Evolutionary conservation across 2,329 filamentous ascomycete genomes (phyloP), one percentile per base, ranked within the genome.

Genomic region (Fusarium multiceps): DNA sequence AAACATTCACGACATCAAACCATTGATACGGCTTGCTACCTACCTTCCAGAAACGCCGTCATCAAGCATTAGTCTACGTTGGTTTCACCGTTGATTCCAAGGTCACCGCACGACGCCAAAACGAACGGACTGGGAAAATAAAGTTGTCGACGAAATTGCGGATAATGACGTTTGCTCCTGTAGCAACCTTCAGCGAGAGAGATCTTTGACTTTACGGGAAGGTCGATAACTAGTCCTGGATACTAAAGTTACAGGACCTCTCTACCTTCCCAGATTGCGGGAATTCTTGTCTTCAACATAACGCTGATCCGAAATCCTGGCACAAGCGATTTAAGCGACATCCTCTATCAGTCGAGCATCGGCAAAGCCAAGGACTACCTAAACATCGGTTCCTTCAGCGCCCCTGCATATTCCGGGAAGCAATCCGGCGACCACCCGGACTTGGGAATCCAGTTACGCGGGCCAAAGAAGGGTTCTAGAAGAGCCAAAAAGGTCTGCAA

Each of bases 381-480:
- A 28, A 28, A 28, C 27, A 59, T 43, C 55, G 51, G 43, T 66
- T 55, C 41, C 63, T 54, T 30, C 28, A 49, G 37, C 49, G 51
- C 64, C 68, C 68, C 68, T 71, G 68, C 68, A 71, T 69, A 27
- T 27, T 55, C 59, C 65, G 72, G 75, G 66, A 74, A 47, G 46
- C 55, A 62, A 65, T 64, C 59, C 65, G 73, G 60, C 56, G 55
- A 70, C 64, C 68, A 63, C 46, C 51, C 69, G 69, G 68, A 56
- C 66, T 55, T 55, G 50, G 66, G 37, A 67, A 60, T 69, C 73
- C 67, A 70, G 72, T 75, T 76, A 74, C 75, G 72, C 74, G 74
- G 71, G 57, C 47, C 48, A 68, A 53, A 72, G 75, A 77, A 76
- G 65, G 42, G 66, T 77, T 77, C 75, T 77, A 77, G 75, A 77